Percentiles rank a stretch among this genome's conserved stretches.
Evolutionary conservation across 345 rosid species (phyloP).

Genomic region (Conringia planisiliqua): DNA sequence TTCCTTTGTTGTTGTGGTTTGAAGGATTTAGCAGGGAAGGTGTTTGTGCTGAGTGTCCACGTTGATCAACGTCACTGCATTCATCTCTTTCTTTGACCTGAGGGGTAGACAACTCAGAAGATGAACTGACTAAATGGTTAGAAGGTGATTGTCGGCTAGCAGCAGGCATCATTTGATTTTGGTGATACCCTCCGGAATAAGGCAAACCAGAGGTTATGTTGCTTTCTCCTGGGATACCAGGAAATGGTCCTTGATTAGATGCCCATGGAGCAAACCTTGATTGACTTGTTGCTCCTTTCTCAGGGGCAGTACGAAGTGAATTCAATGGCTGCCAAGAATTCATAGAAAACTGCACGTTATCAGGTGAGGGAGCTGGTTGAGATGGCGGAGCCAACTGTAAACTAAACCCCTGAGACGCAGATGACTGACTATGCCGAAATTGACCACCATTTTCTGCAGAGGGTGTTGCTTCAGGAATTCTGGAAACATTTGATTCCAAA

Average conservation of each 20-base stretch:
- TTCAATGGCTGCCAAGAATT: constrained; percentile 34
- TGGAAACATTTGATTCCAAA: constrained; percentile 41
- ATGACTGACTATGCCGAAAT: constrained; percentile 48
- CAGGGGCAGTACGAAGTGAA: constrained; percentile 36
- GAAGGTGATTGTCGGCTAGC: constrained; percentile 34
- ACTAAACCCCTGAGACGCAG: constrained; percentile 72
- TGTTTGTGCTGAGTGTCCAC: constrained; percentile 45
- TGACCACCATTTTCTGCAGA: constrained; percentile 60
- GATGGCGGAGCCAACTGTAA: constrained; percentile 84
- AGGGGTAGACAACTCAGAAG: constrained; percentile 40
- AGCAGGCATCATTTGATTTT: constrained; percentile 39
- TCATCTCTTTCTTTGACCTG: constrained; percentile 39
- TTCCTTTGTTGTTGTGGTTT: constrained; percentile 32
- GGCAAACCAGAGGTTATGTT: constrained; percentile 45
- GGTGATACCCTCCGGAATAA: constrained; percentile 44
- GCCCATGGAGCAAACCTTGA: constrained; percentile 45
- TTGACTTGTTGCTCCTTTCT: constrained; percentile 41
- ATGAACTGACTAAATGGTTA: constrained; percentile 32
- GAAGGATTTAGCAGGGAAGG: constrained; percentile 29
- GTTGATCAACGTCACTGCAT: constrained; percentile 45
- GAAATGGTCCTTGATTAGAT: constrained; percentile 42
- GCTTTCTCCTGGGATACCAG: constrained; percentile 39
- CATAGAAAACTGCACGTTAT: constrained; percentile 38
- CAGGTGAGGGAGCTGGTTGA: constrained; percentile 45
- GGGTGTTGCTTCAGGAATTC: constrained; percentile 46